A percentile compares a stretch with the other conserved stretches of the same genome.
phyloP scores from a whole-genome alignment of 176 grass and related monocot species.

The Sorghum bicolor region Sorghum_bicolor_NCBIv3 NC_012873.2:62511501-62512000 shows the following conservation, averaged over 20 bases:
- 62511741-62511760: constrained; percentile 8
- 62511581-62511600: not conserved
- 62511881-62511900: constrained; percentile 20
- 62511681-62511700: not conserved
- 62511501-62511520: not conserved
- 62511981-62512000: constrained; percentile 16
- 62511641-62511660: not conserved
- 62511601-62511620: not conserved
- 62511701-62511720: not conserved
- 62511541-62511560: not conserved
- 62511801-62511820: constrained; percentile 17
- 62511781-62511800: constrained; percentile 31
- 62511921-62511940: constrained; percentile 25
- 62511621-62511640: not conserved
- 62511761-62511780: constrained; percentile 5
- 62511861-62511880: not conserved
- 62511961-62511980: constrained; percentile 1
- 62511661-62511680: not conserved
- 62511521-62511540: not conserved
- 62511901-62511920: constrained; percentile 35
- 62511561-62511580: not conserved
- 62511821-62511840: constrained; percentile 30
- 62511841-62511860: constrained; percentile 6
- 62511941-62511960: not conserved
- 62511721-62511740: not conserved